Conservation (phyloP, 2,329 filamentous ascomycete species). For the Pseudogymnoascus sp. region DNA sequence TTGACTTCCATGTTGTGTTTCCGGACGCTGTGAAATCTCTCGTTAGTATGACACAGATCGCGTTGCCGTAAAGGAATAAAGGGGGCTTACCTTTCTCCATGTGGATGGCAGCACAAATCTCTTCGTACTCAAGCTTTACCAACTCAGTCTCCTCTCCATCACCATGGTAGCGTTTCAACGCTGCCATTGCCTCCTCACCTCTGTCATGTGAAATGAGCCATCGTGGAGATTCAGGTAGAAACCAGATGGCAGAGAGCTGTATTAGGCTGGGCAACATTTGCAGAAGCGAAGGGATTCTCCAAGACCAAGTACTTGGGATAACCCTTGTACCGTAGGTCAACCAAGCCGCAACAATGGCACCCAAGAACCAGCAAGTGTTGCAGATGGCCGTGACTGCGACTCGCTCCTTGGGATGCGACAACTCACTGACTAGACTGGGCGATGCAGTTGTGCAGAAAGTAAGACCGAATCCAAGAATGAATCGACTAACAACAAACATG, state of each 20-base stretch:
- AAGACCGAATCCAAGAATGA: conserved; percentile 46
- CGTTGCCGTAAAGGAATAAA: not conserved
- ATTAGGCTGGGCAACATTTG: conserved; percentile 18
- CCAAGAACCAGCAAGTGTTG: conserved; percentile 43
- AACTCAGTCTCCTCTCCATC: not conserved
- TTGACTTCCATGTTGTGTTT: not conserved
- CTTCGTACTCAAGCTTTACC: conserved; percentile 1
- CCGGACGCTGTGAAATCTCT: not conserved
- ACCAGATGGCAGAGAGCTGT: not conserved
- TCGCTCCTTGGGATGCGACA: conserved; percentile 45
- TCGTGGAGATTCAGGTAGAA: not conserved
- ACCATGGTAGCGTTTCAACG: not conserved
- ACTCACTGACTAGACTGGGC: conserved; percentile 42
- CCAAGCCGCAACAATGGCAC: conserved; percentile 35
- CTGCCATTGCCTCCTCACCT: not conserved
- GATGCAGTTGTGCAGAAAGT: conserved; percentile 43
- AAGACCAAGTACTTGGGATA: conserved; percentile 29
- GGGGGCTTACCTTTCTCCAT: not conserved
- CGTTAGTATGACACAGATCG: not conserved
- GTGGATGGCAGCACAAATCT: conserved; percentile 1
- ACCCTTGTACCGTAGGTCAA: conserved; percentile 33
- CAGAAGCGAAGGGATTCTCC: conserved; percentile 34
- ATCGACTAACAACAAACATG: conserved; percentile 46
- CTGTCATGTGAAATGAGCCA: conserved; percentile 2
- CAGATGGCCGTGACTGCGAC: conserved; percentile 44